phyloP scores from a whole-genome alignment of 2,329 filamentous ascomycete species.

The Aspergillus ochraceoroseus region DNA sequence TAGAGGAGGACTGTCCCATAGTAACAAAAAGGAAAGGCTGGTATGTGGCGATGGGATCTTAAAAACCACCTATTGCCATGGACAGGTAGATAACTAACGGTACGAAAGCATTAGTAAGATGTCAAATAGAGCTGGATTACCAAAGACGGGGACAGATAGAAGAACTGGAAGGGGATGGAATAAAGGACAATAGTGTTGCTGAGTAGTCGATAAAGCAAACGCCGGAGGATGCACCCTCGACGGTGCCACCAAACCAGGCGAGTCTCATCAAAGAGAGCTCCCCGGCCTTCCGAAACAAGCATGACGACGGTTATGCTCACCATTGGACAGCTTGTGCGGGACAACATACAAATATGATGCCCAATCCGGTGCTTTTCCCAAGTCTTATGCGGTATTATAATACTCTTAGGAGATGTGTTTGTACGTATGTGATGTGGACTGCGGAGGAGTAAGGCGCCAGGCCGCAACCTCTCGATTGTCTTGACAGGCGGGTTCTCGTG shows the following conservation, averaged over 20 bases:
- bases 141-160: neutral
- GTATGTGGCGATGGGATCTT: conserved; percentile 23
- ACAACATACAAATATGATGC: conserved; percentile 1
- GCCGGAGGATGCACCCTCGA: conserved; percentile 8
- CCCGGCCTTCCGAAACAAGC: neutral
- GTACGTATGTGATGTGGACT: neutral
- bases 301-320: conserved; percentile 14
- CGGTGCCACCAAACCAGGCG: conserved; percentile 2
- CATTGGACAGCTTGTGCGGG: conserved; percentile 16
- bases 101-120: conserved; percentile 22
- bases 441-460: conserved; percentile 8
- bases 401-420: neutral
- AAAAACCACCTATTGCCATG: conserved; percentile 31
- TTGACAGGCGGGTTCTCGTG: neutral
- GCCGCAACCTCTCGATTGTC: conserved; percentile 4
- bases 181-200: neutral
- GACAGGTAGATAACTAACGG: conserved; percentile 24
- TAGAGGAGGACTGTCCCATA: conserved; percentile 45
- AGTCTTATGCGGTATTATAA: neutral
- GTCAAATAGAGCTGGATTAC: neutral
- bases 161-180: neutral
- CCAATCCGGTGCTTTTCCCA: conserved; percentile 1
- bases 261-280: neutral
- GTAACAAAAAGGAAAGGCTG: conserved; percentile 25
- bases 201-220: conserved; percentile 10